Evolutionary conservation across 192 early-diverging fungal genomes (phyloP).

Genomic region (Backusella morwellensis): DNA sequence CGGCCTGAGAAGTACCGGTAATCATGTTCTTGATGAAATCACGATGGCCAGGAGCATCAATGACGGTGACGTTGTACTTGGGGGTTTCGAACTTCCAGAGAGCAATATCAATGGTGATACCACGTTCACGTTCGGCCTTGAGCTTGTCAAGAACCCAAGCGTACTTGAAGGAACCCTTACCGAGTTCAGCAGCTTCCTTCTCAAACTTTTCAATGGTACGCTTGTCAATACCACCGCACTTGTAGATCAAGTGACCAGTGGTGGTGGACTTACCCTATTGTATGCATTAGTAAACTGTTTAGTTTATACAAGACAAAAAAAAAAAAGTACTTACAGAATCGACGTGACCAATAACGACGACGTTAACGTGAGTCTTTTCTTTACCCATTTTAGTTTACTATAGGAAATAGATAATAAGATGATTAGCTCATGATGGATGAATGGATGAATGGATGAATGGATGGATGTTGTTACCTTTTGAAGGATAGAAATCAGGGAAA

Average conservation of each 20-base stretch:
- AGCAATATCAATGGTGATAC: no score
- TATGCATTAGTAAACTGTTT: no score
- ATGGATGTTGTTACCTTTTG: background rate
- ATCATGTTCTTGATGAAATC: slow-evolving; percentile 99
- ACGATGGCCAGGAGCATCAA: slow-evolving; percentile 99
- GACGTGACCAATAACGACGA: slow-evolving; percentile 99
- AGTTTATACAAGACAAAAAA: background rate
- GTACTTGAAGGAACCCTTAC: slow-evolving; percentile 99
- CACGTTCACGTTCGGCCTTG: slow-evolving; percentile 22
- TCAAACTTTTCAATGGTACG: slow-evolving; percentile 99
- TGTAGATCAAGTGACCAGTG: slow-evolving; percentile 99
- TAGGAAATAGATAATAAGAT: background rate
- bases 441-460: background rate
- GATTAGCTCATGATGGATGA: background rate
- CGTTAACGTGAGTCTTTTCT: slow-evolving; percentile 90
- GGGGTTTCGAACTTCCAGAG: no score
- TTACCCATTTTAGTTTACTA: slow-evolving; percentile 42
- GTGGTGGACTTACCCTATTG: slow-evolving; percentile 94
- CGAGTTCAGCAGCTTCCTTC: slow-evolving; percentile 97
- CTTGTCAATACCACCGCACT: slow-evolving; percentile 99
- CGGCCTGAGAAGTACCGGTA: slow-evolving; percentile 97
- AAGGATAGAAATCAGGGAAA: background rate
- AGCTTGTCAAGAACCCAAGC: slow-evolving; percentile 99
- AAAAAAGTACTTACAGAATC: slow-evolving; percentile 64
- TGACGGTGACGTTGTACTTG: slow-evolving; percentile 71